These are phyloP conservation scores for Platanus orientalis DNA, from an alignment of 164 flowering plant genomes.

Conservation along the genomic window DNA sequence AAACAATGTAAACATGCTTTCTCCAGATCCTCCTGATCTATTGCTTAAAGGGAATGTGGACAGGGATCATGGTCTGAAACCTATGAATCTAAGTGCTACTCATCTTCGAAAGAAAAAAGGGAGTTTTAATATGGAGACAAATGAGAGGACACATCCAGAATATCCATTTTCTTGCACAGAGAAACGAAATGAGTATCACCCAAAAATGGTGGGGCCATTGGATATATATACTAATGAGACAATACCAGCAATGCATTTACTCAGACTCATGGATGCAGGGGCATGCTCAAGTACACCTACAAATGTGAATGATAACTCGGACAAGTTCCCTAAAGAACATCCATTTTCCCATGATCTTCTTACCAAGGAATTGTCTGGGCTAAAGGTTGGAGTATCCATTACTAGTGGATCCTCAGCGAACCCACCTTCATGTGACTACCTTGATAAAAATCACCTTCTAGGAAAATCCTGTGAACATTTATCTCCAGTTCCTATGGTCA, in stretches of 20 bases:
- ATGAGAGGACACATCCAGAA: constrained; percentile 16
- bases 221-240: constrained; percentile 55
- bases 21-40: constrained; percentile 14
- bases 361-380: constrained; percentile 22
- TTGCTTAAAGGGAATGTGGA: constrained; percentile 15
- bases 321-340: constrained; percentile 21
- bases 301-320: constrained; percentile 16
- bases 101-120: constrained; percentile 21
- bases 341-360: constrained; percentile 23
- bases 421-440: constrained; percentile 23
- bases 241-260: constrained; percentile 65
- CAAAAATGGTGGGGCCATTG: constrained; percentile 21
- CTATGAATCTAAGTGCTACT: constrained; percentile 14
- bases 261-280: constrained; percentile 60
- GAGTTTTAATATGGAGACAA: constrained; percentile 17
- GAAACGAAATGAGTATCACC: constrained; percentile 22
- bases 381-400: constrained; percentile 20
- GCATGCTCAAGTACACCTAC: constrained; percentile 25
- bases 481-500: constrained; percentile 18
- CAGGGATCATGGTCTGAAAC: constrained; percentile 11
- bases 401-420: constrained; percentile 8
- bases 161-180: constrained; percentile 19
- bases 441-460: constrained; percentile 12
- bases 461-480: constrained; percentile 19
- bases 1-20: constrained; percentile 10